These are phyloP conservation scores for Fusarium proliferatum DNA, from an alignment of 2,329 filamentous ascomycete genomes.

Conservation along the genomic window DNA sequence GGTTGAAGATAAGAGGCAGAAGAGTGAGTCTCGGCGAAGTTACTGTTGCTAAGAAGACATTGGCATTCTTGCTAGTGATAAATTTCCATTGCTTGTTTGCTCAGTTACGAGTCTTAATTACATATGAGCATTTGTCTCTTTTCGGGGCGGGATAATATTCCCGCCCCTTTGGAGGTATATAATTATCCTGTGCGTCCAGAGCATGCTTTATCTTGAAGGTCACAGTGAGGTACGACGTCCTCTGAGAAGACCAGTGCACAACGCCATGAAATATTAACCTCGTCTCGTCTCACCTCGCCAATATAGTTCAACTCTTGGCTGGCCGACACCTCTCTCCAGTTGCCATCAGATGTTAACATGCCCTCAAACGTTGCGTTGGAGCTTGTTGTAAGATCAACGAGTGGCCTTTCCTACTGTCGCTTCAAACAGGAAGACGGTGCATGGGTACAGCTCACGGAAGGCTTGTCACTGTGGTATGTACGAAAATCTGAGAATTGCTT, in stretches of 20 bases:
- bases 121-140: not conserved
- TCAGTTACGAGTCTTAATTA: not conserved
- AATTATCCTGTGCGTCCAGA: not conserved
- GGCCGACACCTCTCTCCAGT: not conserved
- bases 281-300: not conserved
- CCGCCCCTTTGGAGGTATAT: not conserved
- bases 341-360: not conserved
- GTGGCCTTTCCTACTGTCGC: not conserved
- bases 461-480: not conserved
- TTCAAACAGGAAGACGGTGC: not conserved
- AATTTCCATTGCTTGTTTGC: not conserved
- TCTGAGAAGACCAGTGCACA: not conserved
- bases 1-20: not conserved
- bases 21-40: not conserved
- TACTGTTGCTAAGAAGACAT: not conserved
- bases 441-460: not conserved
- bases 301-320: not conserved
- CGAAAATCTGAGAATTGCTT: not conserved
- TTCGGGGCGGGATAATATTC: not conserved
- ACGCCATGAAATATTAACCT: not conserved
- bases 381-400: not conserved
- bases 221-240: not conserved
- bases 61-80: not conserved
- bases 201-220: not conserved
- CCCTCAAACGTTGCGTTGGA: not conserved